These are phyloP conservation scores for Uncinocarpus reesii DNA, from an alignment of 2,329 filamentous ascomycete species.

Conservation along the genomic window DNA sequence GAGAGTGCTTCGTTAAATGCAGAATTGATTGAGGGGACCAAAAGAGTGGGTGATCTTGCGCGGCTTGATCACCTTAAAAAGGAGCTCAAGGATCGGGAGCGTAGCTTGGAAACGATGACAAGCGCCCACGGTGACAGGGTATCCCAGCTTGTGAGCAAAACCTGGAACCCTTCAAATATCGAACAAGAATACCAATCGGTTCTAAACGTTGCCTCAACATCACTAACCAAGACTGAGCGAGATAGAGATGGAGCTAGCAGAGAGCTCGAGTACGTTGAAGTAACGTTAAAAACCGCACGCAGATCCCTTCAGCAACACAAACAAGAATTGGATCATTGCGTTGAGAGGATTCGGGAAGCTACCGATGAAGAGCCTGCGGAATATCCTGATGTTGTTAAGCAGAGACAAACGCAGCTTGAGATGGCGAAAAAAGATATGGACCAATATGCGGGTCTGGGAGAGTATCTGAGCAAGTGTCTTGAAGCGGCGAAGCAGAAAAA, in stretches of 20 bases:
- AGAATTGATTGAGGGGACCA: conserved; percentile 77
- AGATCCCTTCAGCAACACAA: conserved; percentile 56
- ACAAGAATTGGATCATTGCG: conserved; percentile 51
- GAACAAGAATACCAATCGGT: conserved; percentile 60
- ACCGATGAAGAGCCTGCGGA: conserved; percentile 43
- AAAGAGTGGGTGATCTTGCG: conserved; percentile 69
- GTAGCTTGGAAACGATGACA: conserved; percentile 65
- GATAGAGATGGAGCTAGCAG: conserved; percentile 60
- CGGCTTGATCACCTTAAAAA: conserved; percentile 75
- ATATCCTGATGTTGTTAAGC: conserved; percentile 44
- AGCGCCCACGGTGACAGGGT: conserved; percentile 65
- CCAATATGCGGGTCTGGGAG: conserved; percentile 55
- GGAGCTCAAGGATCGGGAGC: conserved; percentile 62
- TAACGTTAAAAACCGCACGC: conserved; percentile 55
- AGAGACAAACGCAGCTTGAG: conserved; percentile 44
- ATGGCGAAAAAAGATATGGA: conserved; percentile 53
- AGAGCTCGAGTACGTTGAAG: conserved; percentile 67
- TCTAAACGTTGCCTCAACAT: conserved; percentile 47
- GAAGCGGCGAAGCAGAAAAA: conserved; percentile 57
- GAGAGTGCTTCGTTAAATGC: conserved; percentile 60
- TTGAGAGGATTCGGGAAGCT: conserved; percentile 51
- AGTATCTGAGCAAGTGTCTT: conserved; percentile 62
- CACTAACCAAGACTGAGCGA: conserved; percentile 55
- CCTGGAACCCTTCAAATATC: conserved; percentile 60
- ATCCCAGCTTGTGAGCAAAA: conserved; percentile 49